Base-by-base conservation (phyloP, 176 grass and related monocot genomes). In the Aegilops tauschii region DNA sequence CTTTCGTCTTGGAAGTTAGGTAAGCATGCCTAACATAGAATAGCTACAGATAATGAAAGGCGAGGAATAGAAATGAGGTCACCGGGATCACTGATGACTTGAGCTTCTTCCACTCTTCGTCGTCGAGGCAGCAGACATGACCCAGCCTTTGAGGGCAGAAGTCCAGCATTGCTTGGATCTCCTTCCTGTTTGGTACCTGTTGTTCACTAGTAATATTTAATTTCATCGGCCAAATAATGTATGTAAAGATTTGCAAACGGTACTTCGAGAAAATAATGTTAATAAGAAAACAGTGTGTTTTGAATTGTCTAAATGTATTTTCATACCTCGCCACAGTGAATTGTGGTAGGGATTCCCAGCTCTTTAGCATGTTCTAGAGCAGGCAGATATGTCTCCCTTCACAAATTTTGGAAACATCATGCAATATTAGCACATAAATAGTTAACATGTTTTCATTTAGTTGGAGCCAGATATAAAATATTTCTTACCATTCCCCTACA, bases 291-390 rank as follows among this genome's bases (percentile, higher is more conserved):
- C 18, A 54, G 11, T 66, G 67, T 28, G 36, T 72, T 69, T 32
- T 0, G n/a, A 59, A 45, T 42, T 83, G 66, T 59, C 28, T 1
- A 1, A 37, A 25, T 80, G 47, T 65, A 30, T 77, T 69, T 47
- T 54, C 86, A 75, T 67, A 96, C 96, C 93, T 98, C 96, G 32
- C 90, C 96, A 78, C 96, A 98, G 65, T 98, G 96, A 83, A 98
- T 74, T 61, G 93, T 94, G 85, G 95, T 83, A 78, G 90, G 86
- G 67, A 98, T 58, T n/a, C 93, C 96, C 30, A 96, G 49, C 70
- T 98, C 85, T 90, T 86, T 94, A 73, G 96, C 96, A 73, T 88
- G 92, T 76, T 92, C 82, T 62, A 98, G 66, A 61, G 96, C 96
- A 71, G 93, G 96, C 72, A 98, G 75, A 65, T 92, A 92, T 37